Evolutionary conservation across 768 basidiomycete genomes (phyloP), one percentile per base, ranked within the genome.

Genomic region (Agaricus bisporus): DNA sequence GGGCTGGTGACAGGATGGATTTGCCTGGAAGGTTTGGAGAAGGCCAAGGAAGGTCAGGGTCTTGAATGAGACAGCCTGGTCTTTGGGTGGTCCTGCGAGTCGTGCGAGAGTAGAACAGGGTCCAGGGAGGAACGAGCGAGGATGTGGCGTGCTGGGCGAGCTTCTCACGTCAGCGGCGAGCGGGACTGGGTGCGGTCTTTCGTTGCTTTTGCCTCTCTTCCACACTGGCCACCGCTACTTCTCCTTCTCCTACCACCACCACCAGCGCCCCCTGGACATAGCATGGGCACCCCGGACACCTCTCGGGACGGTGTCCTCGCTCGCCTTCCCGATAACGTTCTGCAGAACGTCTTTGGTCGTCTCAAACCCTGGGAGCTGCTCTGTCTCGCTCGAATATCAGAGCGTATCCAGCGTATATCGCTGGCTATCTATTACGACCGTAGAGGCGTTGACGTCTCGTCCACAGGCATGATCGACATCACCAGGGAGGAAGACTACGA

Each of bases 371-470:
- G 52, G 52, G 52, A 54, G 29, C 43, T 54, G 37, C 52, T 54
- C 52, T 54, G 52, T 18, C 52, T 54, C 9, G 44, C 52, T 15
- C 52, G 52, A 9, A 47, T 54, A 11, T 54, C 52, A 41, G 52
- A 54, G 45, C 52, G 52, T 36, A 47, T 54, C 52, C 52, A 54
- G 45, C 52, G 52, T 39, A 38, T 54, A 26, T 54, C 52, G 11
- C 52, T 54, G 45, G 52, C 25, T 26, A 54, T 54, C 37, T 54
- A 54, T 41, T 54, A 54, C 38, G 45, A 47, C 26, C 52, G 52
- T 20, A 54, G 52, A 54, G 52, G 52, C 45, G 52, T 54, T 41
- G 52, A 54, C 45, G 52, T 54, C 44, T 54, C 52, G 46, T 45
- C 52, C 29, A 41, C 39, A 8, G 52, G 52, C 26, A 39, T 54